These are phyloP conservation scores for Hyphopichia fennica DNA, from an alignment of 1,139 yeast genomes.

Conservation along the genomic window DNA sequence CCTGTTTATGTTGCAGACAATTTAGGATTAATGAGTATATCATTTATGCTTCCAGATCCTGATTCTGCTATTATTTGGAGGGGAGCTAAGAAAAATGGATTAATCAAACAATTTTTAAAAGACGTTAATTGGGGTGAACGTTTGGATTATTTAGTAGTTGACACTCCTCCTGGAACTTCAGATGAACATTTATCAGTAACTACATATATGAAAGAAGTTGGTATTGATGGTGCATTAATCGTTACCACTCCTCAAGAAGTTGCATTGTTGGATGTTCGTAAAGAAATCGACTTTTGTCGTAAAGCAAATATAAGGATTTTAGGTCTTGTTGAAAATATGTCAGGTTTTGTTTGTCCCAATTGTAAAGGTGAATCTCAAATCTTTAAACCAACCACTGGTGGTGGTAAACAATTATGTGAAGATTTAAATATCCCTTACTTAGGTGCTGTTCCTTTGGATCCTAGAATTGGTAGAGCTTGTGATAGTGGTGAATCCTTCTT, in stretches of 20 bases:
- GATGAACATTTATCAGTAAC: conserved; percentile 95
- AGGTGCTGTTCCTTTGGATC: conserved; percentile 95
- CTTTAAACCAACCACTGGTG: conserved; percentile 95
- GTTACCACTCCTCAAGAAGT: conserved; percentile 99
- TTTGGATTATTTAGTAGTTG: conserved; percentile 85
- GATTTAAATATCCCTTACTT: conserved; percentile 76
- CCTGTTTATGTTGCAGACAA: conserved; percentile 97
- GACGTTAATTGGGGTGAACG: conserved; percentile 94
- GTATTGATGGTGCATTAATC: conserved; percentile 92
- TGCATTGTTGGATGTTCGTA: conserved; percentile 89
- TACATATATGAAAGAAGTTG: conserved; percentile 82
- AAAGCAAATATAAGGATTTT: conserved; percentile 84
- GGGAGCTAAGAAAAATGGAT: conserved; percentile 90
- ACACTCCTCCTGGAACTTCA: conserved; percentile 98
- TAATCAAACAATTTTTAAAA: conserved; percentile 89
- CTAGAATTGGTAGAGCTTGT: conserved; percentile 86
- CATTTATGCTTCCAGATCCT: conserved; percentile 89
- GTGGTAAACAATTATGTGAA: conserved; percentile 80
- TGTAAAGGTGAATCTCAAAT: conserved; percentile 90
- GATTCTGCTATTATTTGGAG: conserved; percentile 98
- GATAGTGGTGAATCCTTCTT: conserved; percentile 87
- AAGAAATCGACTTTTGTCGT: conserved; percentile 91
- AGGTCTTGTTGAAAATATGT: conserved; percentile 96
- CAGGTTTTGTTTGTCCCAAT: conserved; percentile 95
- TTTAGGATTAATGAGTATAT: conserved; percentile 92